Evolutionary conservation across 2,329 filamentous ascomycete genomes (phyloP), one percentile per base, ranked within the genome.

Genomic region (Colletotrichum euphorbiae): DNA sequence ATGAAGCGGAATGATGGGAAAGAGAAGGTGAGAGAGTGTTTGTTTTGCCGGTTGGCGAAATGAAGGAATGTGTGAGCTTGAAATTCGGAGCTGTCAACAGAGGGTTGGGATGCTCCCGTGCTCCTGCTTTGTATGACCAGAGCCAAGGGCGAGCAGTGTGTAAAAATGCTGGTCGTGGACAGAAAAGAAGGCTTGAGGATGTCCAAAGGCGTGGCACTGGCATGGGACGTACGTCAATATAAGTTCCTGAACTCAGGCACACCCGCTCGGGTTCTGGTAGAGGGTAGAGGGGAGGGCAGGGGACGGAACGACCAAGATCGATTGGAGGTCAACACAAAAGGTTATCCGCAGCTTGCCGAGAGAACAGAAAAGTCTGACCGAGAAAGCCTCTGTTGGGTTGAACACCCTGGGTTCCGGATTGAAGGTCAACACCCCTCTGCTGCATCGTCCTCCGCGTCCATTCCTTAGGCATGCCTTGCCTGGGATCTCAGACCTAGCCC

Each of bases 211-310:
- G 54, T 55, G 66, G 51, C 31, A 56, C 66, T 69, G 66, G 66
- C 42, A 69, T 69, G 66, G 66, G 66, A 21, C 50, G 66, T 69
- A 66, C 66, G 66, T 69, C 66, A 69, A 69, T 69, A 69, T 69
- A 69, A 69, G 66, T 69, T 69, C 66, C 62, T 69, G 31, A 60
- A 60, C 46, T 60, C 66, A 69, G 66, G 66, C 45, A 69, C 66
- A 69, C 62, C 66, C 66, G 66, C 54, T 54, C n/a, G 50, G 54
- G 54, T 40, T 54, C 24, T 55, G 61, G 24, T 42, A 55, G 33
- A 51, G 17, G 55, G 52, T 46, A 60, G 62, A 54, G 54, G 62
- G 50, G 33, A 51, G 21, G 62, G 52, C 46, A 60, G 66, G 62
- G 61, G 62, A 69, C 54, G 61, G 61, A 66, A 69, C 9, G 48